Evolutionary conservation across 1,284 basidiomycete genomes (phyloP), one percentile per base, ranked within the genome.

Genomic region (Cronartium quercuum): DNA sequence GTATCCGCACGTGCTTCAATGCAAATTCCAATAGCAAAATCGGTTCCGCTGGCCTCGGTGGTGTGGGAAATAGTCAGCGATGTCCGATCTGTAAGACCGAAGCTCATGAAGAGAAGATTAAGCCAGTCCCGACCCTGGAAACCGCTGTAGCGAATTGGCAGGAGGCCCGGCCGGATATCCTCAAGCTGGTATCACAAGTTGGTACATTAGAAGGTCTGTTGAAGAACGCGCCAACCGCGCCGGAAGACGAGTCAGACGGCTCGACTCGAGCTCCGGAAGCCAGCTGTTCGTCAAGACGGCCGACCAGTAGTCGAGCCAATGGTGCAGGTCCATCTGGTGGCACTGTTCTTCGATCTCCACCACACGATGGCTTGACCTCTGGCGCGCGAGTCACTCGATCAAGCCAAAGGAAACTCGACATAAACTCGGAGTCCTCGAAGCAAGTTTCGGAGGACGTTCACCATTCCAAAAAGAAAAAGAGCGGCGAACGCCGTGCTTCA

Each of bases 71-170:
- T 35, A 75, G 71, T 42, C 71, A 75, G 21, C 38, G 71, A 41
- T 75, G 71, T 62, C 71, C 71, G 12, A 67, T 75, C n/a, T 75
- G 71, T 67, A 67, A 75, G 41, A 60, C 57, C 5, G 55, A 75
- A 62, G 71, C 71, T 29, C 65, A 66, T 34, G 71, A 66, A 24
- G 71, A 75, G 47, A 75, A 75, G 47, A 66, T 75, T 21, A 75
- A 75, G 62, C 71, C 71, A n/a, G 57, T 75, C 4, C 71, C 71
- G 24, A 66, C 57, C 5, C 47, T 75, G 12, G 71, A 66, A 51
- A 21, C 55, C 41, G 64, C 41, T 6, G 65, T 67, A 3, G 62
- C 58, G 40, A 35, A 63, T 67, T 75, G 71, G 71, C 64, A 67
- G 47, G 65, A 67, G 37, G 64, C 71, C 35, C 42, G 71, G 24